Evolutionary conservation across 2,329 filamentous ascomycete genomes (phyloP), one percentile per base, ranked within the genome.

Genomic region (Aureobasidium sp.): DNA sequence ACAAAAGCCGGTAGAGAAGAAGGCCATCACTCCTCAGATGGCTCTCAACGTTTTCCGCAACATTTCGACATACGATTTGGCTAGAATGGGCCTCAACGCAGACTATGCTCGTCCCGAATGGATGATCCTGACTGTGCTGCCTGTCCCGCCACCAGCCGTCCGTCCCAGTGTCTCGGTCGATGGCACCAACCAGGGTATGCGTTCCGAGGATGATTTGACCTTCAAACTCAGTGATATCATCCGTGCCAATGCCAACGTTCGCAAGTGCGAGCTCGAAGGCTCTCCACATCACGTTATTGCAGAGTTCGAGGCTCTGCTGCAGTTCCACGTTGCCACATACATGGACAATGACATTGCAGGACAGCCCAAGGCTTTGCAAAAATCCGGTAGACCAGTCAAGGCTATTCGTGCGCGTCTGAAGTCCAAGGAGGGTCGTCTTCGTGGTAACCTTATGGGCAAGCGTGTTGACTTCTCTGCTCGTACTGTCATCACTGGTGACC

Each of bases 331-430:
- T 64, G 95, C 95, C 47, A 99, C 95, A 0, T 96, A 97, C 77
- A 99, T 99, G 95, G 94, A 99, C 76, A 99, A 99, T 70, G 93
- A 99, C 73, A 97, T 97, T 76, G 94, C 95, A 66, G 92, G 93
- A 54, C 87, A 95, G 69, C 94, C 94, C 2, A 91, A 94, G 69
- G 93, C 94, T 2, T 81, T 97, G 71, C 95, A 99, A 72, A 99
- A 99, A 81, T 96, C 91, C 62, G 95, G 95, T 52, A 87, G 95
- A 71, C 92, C 95, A 0, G 89, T 99, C 68, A 99, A 99, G 79
- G 91, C 94, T 17, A 96, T 99, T 67, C 90, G 95, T 69, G 91
- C 91, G 64, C 92, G 94, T 77, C 82, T 99, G 74, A 99, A 99
- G 85, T 95, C 95, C 66, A 99, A 99, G 78, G 94, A 99, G 73